phyloP scores from a whole-genome alignment of 345 rosid genomes.

The Acer campestre region DNA sequence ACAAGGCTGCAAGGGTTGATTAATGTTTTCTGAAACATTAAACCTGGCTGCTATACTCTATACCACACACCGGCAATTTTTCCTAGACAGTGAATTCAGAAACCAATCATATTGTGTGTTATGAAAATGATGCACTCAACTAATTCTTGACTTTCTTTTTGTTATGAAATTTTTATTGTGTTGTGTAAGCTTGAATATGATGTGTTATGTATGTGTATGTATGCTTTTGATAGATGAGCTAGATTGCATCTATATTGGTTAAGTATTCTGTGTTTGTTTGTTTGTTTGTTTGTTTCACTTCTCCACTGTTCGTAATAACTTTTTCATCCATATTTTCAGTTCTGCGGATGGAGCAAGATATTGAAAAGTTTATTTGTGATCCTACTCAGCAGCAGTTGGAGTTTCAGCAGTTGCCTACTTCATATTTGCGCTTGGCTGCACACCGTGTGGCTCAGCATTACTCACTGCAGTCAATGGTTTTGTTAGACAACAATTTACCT shows the following conservation, averaged over 20 bases:
- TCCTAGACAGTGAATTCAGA: too few species aligned
- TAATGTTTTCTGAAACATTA: too few species aligned
- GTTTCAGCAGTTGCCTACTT: constrained; percentile 81
- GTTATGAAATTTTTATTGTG: not conserved
- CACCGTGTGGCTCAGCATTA: constrained; percentile 90
- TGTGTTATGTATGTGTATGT: too few species aligned
- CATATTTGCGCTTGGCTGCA: constrained; percentile 78
- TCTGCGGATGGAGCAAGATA: constrained; percentile 80
- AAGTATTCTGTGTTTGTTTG: not conserved
- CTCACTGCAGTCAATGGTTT: constrained; percentile 79
- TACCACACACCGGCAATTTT: too few species aligned
- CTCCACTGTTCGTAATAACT: not conserved
- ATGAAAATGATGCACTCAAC: too few species aligned
- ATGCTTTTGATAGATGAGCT: not conserved
- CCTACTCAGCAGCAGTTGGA: constrained; percentile 66
- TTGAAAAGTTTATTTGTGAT: constrained; percentile 68
- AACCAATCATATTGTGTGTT: too few species aligned
- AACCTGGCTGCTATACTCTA: too few species aligned
- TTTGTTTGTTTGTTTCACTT: not conserved
- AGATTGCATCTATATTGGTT: not conserved
- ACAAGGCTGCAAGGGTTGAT: too few species aligned
- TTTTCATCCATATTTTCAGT: constrained; percentile 39
- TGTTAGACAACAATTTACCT: constrained; percentile 59
- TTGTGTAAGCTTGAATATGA: not conserved
- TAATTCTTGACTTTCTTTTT: not conserved